Evolutionary conservation across 1,284 basidiomycete species (phyloP).

Genomic region (Melampsora occidentalis): DNA sequence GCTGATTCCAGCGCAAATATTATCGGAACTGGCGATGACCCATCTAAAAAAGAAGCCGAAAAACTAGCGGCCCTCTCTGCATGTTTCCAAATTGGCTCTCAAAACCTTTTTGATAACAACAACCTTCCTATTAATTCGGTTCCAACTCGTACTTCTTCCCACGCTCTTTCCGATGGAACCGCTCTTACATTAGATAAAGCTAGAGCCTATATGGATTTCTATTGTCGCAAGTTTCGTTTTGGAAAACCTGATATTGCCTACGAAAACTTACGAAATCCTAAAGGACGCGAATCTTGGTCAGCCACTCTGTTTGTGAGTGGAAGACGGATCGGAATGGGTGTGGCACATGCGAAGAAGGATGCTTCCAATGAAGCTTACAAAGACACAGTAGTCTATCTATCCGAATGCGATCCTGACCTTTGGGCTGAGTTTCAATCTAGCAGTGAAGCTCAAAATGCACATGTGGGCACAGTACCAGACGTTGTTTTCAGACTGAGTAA

Average conservation of each 20-base stretch:
- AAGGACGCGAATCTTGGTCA: slow-evolving; percentile 63
- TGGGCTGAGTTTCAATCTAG: slow-evolving; percentile 68
- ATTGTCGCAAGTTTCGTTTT: slow-evolving; percentile 78
- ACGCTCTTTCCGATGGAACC: slow-evolving; percentile 65
- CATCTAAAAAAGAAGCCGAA: slow-evolving; percentile 68
- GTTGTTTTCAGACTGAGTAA: slow-evolving; percentile 71
- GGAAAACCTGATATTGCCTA: slow-evolving; percentile 74
- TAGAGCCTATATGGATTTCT: slow-evolving; percentile 90
- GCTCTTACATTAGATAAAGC: slow-evolving; percentile 71
- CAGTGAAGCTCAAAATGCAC: slow-evolving; percentile 50
- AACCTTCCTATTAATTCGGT: slow-evolving; percentile 56
- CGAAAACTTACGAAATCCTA: slow-evolving; percentile 50
- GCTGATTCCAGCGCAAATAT: slow-evolving; percentile 45
- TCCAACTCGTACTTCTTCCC: slow-evolving; percentile 32
- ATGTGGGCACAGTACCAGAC: slow-evolving; percentile 65
- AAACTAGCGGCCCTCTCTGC: slow-evolving; percentile 71
- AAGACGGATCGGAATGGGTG: slow-evolving; percentile 74
- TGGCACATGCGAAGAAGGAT: slow-evolving; percentile 69
- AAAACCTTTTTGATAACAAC: slow-evolving; percentile 57
- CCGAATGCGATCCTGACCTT: slow-evolving; percentile 72
- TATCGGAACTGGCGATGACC: slow-evolving; percentile 64
- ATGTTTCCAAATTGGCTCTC: slow-evolving; percentile 65
- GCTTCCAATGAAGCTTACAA: slow-evolving; percentile 75
- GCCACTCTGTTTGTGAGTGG: slow-evolving; percentile 78
- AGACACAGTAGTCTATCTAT: slow-evolving; percentile 81